Evolutionary conservation across 106 monocot species (phyloP), one percentile per base, ranked within the genome.

Genomic region (Acorus gramineus): DNA sequence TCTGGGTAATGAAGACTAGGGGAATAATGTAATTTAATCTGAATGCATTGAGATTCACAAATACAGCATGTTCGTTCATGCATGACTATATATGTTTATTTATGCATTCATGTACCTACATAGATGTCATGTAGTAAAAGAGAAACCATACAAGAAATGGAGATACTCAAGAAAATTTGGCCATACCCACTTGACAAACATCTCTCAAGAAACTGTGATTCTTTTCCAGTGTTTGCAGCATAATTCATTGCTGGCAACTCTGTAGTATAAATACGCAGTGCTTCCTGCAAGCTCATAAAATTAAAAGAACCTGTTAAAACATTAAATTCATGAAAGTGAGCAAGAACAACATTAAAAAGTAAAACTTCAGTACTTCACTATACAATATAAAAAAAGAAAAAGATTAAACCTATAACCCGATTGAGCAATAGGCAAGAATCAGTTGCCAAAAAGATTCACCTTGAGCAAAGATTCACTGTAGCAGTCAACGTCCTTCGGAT

Each of bases 191-290:
- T 78, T 14, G 60, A 72, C 63, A 75, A 59, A 50, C 84, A 81
- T 75, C 70, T 84, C 73, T 81, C 71, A 60, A 84, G 77, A 70
- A 87, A 84, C 56, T 48, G 14, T 9, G 80, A 81, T 49, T 77
- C 77, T 60, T 73, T 83, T 67, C 86, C 79, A 7, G 86, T 86
- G 68, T 83, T 79, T 57, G 86, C 82, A 68, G 79, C 86, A 77
- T 80, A 83, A 74, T 70, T 73, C 86, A 86, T 86, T 47, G 76
- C 53, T 52, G 86, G 86, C 55, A 86, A 79, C 60, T 86, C 82
- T 61, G 76, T 65, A 56, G 44, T 61, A 57, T 86, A 86, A 55
- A 84, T 64, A 57, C 72, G 56, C 46, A 84, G 47, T 63, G 75
- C 72, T 60, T 87, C 75, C 84, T 84, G 60, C 9, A 45, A 14